Conservation (phyloP, 495 filamentous ascomycete species). For the Penicillium pancosmium region DNA sequence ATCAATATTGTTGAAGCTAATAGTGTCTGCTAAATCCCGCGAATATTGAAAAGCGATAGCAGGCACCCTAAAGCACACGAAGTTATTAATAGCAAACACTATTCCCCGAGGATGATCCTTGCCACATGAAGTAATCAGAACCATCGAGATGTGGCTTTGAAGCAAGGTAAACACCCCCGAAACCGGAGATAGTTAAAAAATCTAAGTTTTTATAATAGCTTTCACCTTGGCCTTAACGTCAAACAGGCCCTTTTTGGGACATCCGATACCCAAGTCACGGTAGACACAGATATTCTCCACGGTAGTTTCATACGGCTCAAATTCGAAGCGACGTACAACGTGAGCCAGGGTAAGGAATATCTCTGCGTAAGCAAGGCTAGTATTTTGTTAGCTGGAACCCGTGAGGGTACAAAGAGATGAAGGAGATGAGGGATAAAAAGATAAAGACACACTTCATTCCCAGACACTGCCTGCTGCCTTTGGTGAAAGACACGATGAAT, state of each 20-base stretch:
- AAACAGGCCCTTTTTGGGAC: conserved; percentile 19
- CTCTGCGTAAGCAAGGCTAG: conserved; percentile 47
- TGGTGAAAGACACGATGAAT: conserved; percentile 47
- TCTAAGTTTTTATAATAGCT: conserved; percentile 4
- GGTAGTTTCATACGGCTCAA: conserved; percentile 42
- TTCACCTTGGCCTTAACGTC: conserved; percentile 22
- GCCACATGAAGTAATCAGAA: too few relatives aligned
- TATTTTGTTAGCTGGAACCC: conserved; percentile 10
- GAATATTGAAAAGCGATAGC: not conserved
- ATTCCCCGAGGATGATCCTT: not conserved
- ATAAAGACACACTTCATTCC: conserved; percentile 45
- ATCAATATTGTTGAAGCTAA: too few relatives aligned
- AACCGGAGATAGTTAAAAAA: too few relatives aligned
- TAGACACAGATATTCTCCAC: conserved; percentile 33
- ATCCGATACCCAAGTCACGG: conserved; percentile 27
- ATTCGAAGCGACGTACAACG: conserved; percentile 39
- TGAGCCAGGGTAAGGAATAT: conserved; percentile 41
- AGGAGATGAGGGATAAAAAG: not conserved
- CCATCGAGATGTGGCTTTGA: too few relatives aligned
- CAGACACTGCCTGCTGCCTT: conserved; percentile 48
- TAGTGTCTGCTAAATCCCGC: too few relatives aligned
- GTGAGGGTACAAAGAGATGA: not conserved
- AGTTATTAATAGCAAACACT: not conserved
- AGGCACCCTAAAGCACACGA: not conserved
- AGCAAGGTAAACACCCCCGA: too few relatives aligned